These are phyloP conservation scores for Penicillium sp. DNA, from an alignment of 2,329 filamentous ascomycete species.

Conservation along the genomic window DNA sequence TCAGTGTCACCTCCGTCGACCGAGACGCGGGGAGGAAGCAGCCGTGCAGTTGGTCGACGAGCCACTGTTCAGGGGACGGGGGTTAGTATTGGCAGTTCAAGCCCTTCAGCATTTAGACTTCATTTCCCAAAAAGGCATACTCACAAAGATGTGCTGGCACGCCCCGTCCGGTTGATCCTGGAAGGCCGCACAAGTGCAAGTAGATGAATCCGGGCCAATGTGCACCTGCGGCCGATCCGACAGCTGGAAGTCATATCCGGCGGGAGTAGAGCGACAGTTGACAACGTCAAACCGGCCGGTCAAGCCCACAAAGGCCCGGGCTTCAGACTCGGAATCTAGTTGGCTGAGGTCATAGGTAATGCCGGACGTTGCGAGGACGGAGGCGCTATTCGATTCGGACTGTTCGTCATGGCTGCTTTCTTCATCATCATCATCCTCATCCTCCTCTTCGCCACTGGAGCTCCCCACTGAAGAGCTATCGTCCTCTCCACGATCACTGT, in stretches of 20 bases:
- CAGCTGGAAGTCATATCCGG: constrained; percentile 39
- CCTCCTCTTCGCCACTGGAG: constrained; percentile 12
- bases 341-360: constrained; percentile 36
- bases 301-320: constrained; percentile 35
- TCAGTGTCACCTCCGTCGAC: constrained; percentile 29
- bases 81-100: constrained; percentile 7
- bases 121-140: constrained; percentile 11
- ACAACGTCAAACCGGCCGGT: constrained; percentile 35
- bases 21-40: constrained; percentile 31
- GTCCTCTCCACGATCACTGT: constrained; percentile 12
- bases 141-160: constrained; percentile 45
- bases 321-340: constrained; percentile 31
- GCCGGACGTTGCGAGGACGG: constrained; percentile 31
- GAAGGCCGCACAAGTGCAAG: constrained; percentile 40
- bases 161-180: constrained; percentile 28
- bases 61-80: constrained; percentile 32
- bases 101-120: neutral
- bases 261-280: constrained; percentile 29
- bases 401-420: constrained; percentile 19
- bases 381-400: constrained; percentile 18
- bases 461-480: constrained; percentile 13
- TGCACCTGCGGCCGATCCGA: constrained; percentile 36
- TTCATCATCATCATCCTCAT: constrained; percentile 15
- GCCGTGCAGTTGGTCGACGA: constrained; percentile 41
- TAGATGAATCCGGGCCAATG: constrained; percentile 28